Percentiles rank a stretch among this genome's conserved stretches.
Evolutionary conservation across 805 yeast genomes (phyloP).

Genomic region (Kodamaea laetipori): DNA sequence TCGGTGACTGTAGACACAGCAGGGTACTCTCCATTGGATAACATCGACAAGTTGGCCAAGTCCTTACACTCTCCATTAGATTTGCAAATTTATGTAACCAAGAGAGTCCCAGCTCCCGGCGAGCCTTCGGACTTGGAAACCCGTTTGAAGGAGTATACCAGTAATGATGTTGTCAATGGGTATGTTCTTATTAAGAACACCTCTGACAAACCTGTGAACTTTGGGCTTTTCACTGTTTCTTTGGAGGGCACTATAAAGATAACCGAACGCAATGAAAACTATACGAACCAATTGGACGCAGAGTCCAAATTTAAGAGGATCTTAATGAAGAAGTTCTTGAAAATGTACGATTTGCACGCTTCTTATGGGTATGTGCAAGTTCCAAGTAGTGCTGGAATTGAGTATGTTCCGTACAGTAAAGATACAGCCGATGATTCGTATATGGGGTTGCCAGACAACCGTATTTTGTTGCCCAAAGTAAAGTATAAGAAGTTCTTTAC

Average conservation of each 20-base stretch:
- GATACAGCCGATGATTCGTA: slow-evolving; percentile 50
- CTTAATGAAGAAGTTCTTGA: slow-evolving; percentile 51
- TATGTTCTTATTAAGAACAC: slow-evolving; percentile 51
- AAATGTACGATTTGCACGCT: slow-evolving; percentile 64
- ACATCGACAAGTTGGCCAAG: slow-evolving; percentile 51
- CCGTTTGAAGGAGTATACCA: slow-evolving; percentile 44
- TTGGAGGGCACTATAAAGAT: slow-evolving; percentile 39
- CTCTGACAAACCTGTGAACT: slow-evolving; percentile 44
- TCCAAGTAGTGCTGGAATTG: slow-evolving; percentile 53
- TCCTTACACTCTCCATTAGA: slow-evolving; percentile 45
- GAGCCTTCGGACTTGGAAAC: slow-evolving; percentile 43
- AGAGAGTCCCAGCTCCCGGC: slow-evolving; percentile 51
- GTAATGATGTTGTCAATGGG: slow-evolving; percentile 46
- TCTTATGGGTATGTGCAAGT: slow-evolving; percentile 51
- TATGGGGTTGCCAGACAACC: slow-evolving; percentile 51
- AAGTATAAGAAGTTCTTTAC: slow-evolving; percentile 60
- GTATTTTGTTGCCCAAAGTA: slow-evolving; percentile 50
- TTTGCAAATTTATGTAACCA: slow-evolving; percentile 53
- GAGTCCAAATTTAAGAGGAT: slow-evolving; percentile 29
- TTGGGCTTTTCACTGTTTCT: slow-evolving; percentile 42
- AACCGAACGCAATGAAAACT: slow-evolving; percentile 23
- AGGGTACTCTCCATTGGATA: slow-evolving; percentile 53
- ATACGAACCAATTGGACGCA: slow-evolving; percentile 13
- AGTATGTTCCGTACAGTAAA: slow-evolving; percentile 43
- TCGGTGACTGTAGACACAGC: slow-evolving; percentile 21